phyloP scores from a whole-genome alignment of 1,284 basidiomycete genomes.

The Cryptococcus maquisensis region DNA sequence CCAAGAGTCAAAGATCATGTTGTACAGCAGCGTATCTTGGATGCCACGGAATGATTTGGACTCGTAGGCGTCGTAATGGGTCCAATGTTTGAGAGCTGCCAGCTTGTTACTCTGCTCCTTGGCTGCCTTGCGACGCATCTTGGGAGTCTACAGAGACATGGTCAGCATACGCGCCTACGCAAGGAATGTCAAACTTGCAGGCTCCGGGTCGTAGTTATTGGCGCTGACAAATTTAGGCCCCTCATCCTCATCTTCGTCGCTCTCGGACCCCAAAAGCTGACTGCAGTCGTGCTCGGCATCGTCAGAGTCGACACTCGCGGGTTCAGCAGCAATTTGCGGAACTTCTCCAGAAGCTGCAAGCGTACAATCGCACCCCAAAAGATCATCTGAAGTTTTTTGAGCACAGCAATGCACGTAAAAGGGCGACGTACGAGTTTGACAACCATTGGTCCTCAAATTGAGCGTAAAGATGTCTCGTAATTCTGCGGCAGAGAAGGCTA shows the following conservation, averaged over 20 bases:
- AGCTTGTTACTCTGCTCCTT: slow-evolving; percentile 71
- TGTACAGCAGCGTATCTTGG: slow-evolving; percentile 30
- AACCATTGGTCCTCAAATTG: slow-evolving; percentile 66
- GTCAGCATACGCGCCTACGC: background rate
- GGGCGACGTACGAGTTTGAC: slow-evolving; percentile 65
- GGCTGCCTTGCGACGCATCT: slow-evolving; percentile 57
- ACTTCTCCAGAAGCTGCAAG: slow-evolving; percentile 7
- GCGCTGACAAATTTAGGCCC: slow-evolving; percentile 65
- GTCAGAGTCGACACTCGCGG: slow-evolving; percentile 7
- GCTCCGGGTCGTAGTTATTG: slow-evolving; percentile 54
- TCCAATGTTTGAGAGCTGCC: slow-evolving; percentile 80
- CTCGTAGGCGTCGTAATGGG: slow-evolving; percentile 60
- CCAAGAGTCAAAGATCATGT: slow-evolving; percentile 30
- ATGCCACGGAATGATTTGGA: slow-evolving; percentile 54
- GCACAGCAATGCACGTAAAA: background rate
- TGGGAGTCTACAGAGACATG: slow-evolving; percentile 21
- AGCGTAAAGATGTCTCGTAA: slow-evolving; percentile 87
- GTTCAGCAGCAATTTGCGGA: background rate
- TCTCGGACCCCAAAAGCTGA: slow-evolving; percentile 18
- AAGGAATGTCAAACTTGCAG: slow-evolving; percentile 26
- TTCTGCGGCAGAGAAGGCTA: slow-evolving; percentile 84
- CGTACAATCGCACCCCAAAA: slow-evolving; percentile 67
- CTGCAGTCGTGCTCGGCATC: background rate
- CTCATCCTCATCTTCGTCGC: slow-evolving; percentile 45
- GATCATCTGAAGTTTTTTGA: slow-evolving; percentile 48